Conservation (phyloP, 495 filamentous ascomycete species). For the Aspergillus saccharolyticus region DNA sequence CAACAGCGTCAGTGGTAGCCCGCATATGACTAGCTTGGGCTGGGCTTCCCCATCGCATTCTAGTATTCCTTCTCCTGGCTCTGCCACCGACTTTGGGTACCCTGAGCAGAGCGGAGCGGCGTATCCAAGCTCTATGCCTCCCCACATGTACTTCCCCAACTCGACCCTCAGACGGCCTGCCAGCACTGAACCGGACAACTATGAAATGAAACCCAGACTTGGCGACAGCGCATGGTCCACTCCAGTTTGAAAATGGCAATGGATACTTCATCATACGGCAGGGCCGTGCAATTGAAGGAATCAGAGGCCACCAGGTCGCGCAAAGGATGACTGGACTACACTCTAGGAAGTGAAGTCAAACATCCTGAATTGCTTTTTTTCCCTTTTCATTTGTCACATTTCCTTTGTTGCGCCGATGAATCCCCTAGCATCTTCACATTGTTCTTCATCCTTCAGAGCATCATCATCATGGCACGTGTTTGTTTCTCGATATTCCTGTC, state of each 20-base stretch:
- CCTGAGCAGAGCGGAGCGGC: constrained; percentile 59
- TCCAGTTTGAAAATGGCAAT: constrained; percentile 27
- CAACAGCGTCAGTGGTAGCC: constrained; percentile 63
- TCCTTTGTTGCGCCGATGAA: constrained; percentile 20
- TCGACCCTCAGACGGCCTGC: constrained; percentile 61
- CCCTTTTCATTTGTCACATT: constrained; percentile 15
- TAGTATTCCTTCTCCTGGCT: constrained; percentile 60
- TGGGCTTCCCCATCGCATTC: constrained; percentile 70
- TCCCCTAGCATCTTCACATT: constrained; percentile 7
- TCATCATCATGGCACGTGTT: constrained; percentile 18
- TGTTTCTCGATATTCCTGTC: constrained; percentile 22
- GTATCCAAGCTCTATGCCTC: constrained; percentile 52
- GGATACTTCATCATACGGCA: constrained; percentile 1
- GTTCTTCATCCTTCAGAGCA: constrained; percentile 20
- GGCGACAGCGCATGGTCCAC: constrained; percentile 41
- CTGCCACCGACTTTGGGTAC: constrained; percentile 61
- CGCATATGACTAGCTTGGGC: constrained; percentile 65
- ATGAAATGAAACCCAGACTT: constrained; percentile 55
- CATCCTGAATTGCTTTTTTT: constrained; percentile 11
- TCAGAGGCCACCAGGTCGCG: not conserved
- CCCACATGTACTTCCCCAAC: constrained; percentile 60
- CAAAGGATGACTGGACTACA: not conserved
- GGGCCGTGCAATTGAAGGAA: constrained; percentile 10
- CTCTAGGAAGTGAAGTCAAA: not conserved
- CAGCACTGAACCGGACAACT: constrained; percentile 66